A percentile compares a stretch with the other conserved stretches of the same genome.
Evolutionary conservation across 2,329 filamentous ascomycete species (phyloP).

Genomic region (Immersiporthe knoxdaviesiana): DNA sequence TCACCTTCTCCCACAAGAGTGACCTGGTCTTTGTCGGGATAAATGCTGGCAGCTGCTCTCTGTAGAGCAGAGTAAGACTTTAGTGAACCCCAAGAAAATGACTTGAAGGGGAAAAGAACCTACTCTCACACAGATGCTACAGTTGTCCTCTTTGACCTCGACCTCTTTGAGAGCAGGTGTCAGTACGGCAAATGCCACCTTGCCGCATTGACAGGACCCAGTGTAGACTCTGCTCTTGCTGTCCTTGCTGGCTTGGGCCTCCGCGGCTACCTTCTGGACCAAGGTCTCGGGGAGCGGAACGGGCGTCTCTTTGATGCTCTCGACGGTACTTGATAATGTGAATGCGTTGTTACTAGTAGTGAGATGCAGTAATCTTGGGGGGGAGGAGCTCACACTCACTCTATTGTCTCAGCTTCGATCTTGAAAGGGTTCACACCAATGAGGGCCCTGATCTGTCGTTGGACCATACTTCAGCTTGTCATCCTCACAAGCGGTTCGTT

Average conservation of each 20-base stretch:
- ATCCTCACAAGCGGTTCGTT: background rate
- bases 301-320: constrained; percentile 6
- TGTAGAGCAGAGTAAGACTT: background rate
- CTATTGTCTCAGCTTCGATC: constrained; percentile 27
- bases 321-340: constrained; percentile 12
- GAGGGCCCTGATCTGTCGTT: constrained; percentile 28
- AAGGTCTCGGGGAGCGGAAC: background rate
- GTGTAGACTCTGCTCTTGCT: constrained; percentile 27
- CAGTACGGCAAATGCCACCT: constrained; percentile 32
- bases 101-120: background rate
- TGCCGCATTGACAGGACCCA: constrained; percentile 37
- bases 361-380: background rate
- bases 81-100: background rate
- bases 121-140: constrained; percentile 39
- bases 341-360: background rate
- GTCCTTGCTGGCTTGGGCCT: background rate
- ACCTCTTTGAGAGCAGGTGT: constrained; percentile 38
- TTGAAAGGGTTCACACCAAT: constrained; percentile 35
- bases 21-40: constrained; percentile 36
- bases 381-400: constrained; percentile 13
- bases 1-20: constrained; percentile 35
- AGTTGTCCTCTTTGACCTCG: constrained; percentile 48
- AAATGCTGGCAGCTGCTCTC: constrained; percentile 38
- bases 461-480: background rate
- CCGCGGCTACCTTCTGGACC: background rate